phyloP scores from a whole-genome alignment of 371 early-diverging fungal genomes.

The Vittaforma corneae region DNA sequence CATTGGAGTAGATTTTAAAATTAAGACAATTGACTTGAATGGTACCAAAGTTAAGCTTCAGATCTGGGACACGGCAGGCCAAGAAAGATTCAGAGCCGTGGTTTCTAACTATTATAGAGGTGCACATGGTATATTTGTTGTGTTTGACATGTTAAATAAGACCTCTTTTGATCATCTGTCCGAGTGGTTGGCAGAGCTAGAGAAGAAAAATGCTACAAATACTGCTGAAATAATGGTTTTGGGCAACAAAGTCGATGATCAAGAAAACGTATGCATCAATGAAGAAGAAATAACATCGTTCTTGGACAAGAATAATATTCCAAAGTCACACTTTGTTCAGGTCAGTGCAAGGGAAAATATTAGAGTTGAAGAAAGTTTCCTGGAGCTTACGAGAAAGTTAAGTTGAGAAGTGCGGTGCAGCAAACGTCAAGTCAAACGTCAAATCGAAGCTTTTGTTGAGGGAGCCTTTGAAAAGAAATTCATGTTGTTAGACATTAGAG shows the following conservation, averaged over 20 bases:
- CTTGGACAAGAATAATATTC: conserved; percentile 30
- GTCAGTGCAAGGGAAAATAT: conserved; percentile 53
- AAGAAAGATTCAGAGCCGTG: conserved; percentile 94
- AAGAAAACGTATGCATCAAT: conserved; percentile 67
- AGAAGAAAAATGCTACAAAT: conserved; percentile 77
- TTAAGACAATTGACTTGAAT: conserved; percentile 78
- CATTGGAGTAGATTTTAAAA: conserved; percentile 99
- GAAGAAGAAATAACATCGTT: conserved; percentile 60
- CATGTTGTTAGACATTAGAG: too few species aligned
- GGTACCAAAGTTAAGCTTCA: conserved; percentile 83
- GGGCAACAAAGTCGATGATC: conserved; percentile 91
- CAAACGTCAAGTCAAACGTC: not conserved
- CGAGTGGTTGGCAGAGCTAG: conserved; percentile 93
- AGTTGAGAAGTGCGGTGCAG: conserved; percentile 14
- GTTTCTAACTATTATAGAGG: conserved; percentile 69
- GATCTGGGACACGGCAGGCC: conserved; percentile 99
- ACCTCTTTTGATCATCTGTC: conserved; percentile 85
- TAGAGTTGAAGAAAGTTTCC: conserved; percentile 39
- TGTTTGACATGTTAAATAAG: conserved; percentile 94
- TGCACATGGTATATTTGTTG: conserved; percentile 92
- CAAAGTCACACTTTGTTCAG: conserved; percentile 28
- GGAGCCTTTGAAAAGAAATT: not conserved
- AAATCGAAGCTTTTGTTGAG: not conserved
- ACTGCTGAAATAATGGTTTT: conserved; percentile 89
- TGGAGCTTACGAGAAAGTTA: conserved; percentile 28